Conservation (phyloP, 345 rosid species). For the Ceriops zippeliana region DNA sequence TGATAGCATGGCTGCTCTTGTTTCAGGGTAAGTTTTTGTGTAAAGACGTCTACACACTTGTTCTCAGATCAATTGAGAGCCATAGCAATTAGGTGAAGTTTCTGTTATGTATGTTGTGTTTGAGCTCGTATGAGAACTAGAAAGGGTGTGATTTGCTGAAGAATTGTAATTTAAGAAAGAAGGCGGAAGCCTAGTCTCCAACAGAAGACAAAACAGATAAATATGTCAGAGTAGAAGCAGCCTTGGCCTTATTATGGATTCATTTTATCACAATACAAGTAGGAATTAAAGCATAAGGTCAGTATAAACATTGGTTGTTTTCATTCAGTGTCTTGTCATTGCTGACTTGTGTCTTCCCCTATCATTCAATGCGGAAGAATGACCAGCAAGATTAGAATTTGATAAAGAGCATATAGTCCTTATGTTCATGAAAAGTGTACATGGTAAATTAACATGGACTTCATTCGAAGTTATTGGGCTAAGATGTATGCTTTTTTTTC, state of each 20-base stretch:
- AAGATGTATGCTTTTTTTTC: neutral
- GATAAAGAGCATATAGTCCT: neutral
- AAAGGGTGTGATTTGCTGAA: no score
- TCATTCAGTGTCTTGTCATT: neutral
- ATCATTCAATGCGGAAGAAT: neutral
- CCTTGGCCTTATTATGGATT: neutral
- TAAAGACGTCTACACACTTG: neutral
- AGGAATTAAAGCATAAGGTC: neutral
- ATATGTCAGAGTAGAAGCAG: neutral
- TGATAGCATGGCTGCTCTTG: slow-evolving; percentile 89
- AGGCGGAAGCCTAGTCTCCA: neutral
- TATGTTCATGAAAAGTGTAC: neutral
- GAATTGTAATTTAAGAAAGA: neutral
- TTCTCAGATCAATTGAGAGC: no score
- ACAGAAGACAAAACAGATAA: neutral
- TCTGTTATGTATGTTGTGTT: neutral
- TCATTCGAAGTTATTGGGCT: no score
- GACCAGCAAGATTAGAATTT: neutral
- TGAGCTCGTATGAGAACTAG: neutral
- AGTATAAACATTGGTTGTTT: no score
- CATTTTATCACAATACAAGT: neutral
- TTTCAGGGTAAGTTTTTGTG: slow-evolving; percentile 54
- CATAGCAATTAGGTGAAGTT: neutral
- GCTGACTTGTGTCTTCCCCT: neutral
- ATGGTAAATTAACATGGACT: no score